Conservation (phyloP, 176 grass and related monocot species). For the Rhynchospora tenuis region DNA sequence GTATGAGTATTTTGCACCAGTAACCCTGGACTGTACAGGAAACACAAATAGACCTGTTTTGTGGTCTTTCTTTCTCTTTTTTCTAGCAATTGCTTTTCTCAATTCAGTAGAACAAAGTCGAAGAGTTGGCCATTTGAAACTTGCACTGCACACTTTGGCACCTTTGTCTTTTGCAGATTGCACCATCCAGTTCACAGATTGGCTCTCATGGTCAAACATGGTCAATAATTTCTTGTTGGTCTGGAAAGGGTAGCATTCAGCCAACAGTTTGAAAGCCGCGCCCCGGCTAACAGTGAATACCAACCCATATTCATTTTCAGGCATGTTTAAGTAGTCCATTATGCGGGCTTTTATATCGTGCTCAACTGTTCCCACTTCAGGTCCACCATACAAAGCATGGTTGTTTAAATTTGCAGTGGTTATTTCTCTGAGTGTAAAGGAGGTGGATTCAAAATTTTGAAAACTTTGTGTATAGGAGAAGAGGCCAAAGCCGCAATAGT, state of each 20-base stretch:
- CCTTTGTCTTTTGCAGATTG: constrained; percentile 83
- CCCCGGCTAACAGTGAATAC: constrained; percentile 94
- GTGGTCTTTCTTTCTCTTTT: constrained; percentile 64
- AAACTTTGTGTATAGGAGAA: constrained; percentile 59
- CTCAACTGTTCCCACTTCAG: constrained; percentile 58
- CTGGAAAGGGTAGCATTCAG: constrained; percentile 89
- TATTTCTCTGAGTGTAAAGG: constrained; percentile 77
- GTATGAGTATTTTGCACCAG: constrained; percentile 95
- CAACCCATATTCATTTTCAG: constrained; percentile 73
- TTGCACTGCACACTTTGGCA: constrained; percentile 64
- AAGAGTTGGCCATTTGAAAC: constrained; percentile 89
- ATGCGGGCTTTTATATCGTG: constrained; percentile 89
- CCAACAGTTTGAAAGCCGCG: constrained; percentile 80
- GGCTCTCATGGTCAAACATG: constrained; percentile 99
- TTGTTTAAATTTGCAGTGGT: constrained; percentile 92
- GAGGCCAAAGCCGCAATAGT: constrained; percentile 97
- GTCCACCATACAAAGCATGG: constrained; percentile 75
- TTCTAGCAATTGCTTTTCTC: constrained; percentile 77
- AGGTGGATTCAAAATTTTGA: constrained; percentile 72
- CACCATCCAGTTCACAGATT: constrained; percentile 93
- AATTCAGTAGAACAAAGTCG: constrained; percentile 79
- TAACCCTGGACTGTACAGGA: constrained; percentile 92
- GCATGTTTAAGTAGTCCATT: constrained; percentile 90
- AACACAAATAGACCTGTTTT: constrained; percentile 86
- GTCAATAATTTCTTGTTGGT: constrained; percentile 89